phyloP scores from a whole-genome alignment of 495 filamentous ascomycete species.

The Penicillium longicatenatum region DNA sequence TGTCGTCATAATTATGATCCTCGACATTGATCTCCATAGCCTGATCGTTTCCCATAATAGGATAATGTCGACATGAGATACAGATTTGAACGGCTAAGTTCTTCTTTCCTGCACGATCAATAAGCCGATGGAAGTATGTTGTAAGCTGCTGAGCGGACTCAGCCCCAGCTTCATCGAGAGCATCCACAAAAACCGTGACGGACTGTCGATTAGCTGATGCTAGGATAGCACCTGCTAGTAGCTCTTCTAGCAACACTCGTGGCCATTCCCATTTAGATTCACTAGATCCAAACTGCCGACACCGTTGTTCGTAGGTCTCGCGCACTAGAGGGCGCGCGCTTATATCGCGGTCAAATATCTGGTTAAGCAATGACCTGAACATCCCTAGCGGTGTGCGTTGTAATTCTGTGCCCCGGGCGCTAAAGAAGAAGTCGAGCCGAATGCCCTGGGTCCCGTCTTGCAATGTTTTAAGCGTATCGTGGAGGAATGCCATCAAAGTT shows the following conservation, averaged over 20 bases:
- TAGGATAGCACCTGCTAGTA: constrained; percentile 12
- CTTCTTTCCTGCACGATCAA: constrained; percentile 5
- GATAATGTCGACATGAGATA: constrained; percentile 26
- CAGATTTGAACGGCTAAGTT: constrained; percentile 9
- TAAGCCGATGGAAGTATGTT: constrained; percentile 16
- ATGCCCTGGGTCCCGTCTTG: constrained; percentile 1
- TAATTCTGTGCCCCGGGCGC: constrained; percentile 15
- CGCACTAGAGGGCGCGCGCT: constrained; percentile 7
- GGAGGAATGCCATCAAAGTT: constrained; percentile 37
- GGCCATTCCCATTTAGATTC: constrained; percentile 20
- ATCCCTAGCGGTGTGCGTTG: constrained; percentile 20
- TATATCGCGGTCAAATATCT: constrained; percentile 10
- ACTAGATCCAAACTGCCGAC: constrained; percentile 9
- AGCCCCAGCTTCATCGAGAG: constrained; percentile 23
- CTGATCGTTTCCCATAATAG: neutral
- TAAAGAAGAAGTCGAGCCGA: constrained; percentile 22
- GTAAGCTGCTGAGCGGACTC: constrained; percentile 11
- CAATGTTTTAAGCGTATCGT: constrained; percentile 9
- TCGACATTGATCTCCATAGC: constrained; percentile 4
- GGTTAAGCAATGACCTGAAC: constrained; percentile 18
- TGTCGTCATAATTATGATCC: constrained; percentile 4
- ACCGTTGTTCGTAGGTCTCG: constrained; percentile 13
- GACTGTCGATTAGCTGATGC: constrained; percentile 4
- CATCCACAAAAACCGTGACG: constrained; percentile 23
- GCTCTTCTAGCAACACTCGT: constrained; percentile 11